These are phyloP conservation scores for Calonectria honghensis DNA, from an alignment of 2,329 filamentous ascomycete genomes.

Conservation along the genomic window DNA sequence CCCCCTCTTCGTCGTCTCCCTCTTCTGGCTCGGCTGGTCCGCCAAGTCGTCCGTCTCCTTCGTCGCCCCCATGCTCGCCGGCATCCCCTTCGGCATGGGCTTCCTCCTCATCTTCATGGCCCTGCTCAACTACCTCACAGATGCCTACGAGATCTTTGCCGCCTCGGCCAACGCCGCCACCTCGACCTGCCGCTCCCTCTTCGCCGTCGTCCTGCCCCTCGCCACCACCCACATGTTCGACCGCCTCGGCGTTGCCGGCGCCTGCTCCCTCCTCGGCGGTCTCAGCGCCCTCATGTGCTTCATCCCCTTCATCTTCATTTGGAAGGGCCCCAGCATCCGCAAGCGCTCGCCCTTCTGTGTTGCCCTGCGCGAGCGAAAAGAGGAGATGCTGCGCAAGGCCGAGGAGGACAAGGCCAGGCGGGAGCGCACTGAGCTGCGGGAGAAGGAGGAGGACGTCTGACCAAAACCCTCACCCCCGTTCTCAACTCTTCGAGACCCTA, in stretches of 20 bases:
- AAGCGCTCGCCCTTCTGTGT: conserved; percentile 77
- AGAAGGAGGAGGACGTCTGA: conserved; percentile 47
- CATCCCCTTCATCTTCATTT: conserved; percentile 72
- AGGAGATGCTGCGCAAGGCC: conserved; percentile 64
- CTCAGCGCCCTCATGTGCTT: conserved; percentile 70
- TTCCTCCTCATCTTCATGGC: conserved; percentile 79
- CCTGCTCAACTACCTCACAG: conserved; percentile 78
- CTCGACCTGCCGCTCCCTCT: conserved; percentile 95
- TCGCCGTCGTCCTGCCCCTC: conserved; percentile 82
- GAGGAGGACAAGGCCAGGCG: conserved; percentile 60
- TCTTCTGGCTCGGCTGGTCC: conserved; percentile 79
- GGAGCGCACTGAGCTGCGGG: conserved; percentile 50
- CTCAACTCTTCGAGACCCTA: conserved; percentile 9
- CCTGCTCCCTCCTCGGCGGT: conserved; percentile 72
- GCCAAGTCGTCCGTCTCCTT: conserved; percentile 69
- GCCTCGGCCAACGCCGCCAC: conserved; percentile 87
- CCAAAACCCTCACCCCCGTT: neutral
- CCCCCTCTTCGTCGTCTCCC: conserved; percentile 73
- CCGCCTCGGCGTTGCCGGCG: conserved; percentile 67
- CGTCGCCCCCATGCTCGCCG: conserved; percentile 75
- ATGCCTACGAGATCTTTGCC: conserved; percentile 80
- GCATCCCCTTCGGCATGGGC: conserved; percentile 76
- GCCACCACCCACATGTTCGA: conserved; percentile 71
- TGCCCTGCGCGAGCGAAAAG: conserved; percentile 72
- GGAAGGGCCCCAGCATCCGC: conserved; percentile 73